Conservation (phyloP, 352 stramenopile species). For the Phytopythium cucurbitacearum region DNA sequence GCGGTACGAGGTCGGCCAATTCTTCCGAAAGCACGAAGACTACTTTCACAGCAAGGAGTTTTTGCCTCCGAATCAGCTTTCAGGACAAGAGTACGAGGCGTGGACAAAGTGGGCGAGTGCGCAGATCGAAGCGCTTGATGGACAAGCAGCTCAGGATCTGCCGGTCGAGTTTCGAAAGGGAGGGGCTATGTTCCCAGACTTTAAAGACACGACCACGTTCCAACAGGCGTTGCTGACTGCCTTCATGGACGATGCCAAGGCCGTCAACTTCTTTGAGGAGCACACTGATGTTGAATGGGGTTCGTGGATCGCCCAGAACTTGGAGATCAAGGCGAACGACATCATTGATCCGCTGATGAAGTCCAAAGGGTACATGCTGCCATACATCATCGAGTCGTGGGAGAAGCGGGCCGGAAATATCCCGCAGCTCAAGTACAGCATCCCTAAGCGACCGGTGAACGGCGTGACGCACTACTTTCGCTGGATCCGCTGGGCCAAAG, state of each 20-base stretch:
- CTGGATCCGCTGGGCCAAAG: slow-evolving; percentile 68
- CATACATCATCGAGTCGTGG: slow-evolving; percentile 65
- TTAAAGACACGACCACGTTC: slow-evolving; percentile 36
- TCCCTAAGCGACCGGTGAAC: slow-evolving; percentile 43
- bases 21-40: slow-evolving; percentile 76
- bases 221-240: slow-evolving; percentile 40
- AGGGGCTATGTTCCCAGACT: slow-evolving; percentile 41
- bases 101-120: slow-evolving; percentile 48
- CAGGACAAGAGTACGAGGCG: slow-evolving; percentile 27
- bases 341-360: slow-evolving; percentile 46
- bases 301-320: slow-evolving; percentile 43
- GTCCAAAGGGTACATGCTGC: slow-evolving; percentile 56
- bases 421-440: slow-evolving; percentile 39
- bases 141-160: slow-evolving; percentile 11
- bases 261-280: slow-evolving; percentile 46
- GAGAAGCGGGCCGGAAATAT: slow-evolving; percentile 32
- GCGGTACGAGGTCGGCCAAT: slow-evolving; percentile 61
- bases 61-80: slow-evolving; percentile 33
- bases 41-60: slow-evolving; percentile 77
- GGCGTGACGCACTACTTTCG: slow-evolving; percentile 62
- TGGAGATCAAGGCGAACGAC: slow-evolving; percentile 30
- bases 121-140: slow-evolving; percentile 17
- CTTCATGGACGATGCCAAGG: slow-evolving; percentile 52
- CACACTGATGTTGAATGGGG: slow-evolving; percentile 48
- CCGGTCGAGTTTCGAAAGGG: slow-evolving; percentile 26